Evolutionary conservation across 371 early-diverging fungal genomes (phyloP).

Genomic region (Mucor ambiguus): DNA sequence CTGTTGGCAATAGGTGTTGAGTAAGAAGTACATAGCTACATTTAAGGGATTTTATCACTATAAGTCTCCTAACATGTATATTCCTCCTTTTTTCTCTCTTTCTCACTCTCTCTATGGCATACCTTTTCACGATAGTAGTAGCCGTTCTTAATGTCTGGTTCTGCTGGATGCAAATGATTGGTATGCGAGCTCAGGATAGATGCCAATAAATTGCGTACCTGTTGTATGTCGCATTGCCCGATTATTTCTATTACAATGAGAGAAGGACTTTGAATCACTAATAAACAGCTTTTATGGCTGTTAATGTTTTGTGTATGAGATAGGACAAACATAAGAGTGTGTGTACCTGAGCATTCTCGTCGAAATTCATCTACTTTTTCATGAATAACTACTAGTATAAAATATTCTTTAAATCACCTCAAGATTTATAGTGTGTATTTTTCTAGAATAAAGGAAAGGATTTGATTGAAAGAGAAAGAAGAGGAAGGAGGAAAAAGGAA

Average conservation of each 20-base stretch:
- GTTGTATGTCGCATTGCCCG: conserved; percentile 21
- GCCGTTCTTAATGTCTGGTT: background rate
- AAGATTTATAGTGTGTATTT: background rate
- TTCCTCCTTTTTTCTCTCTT: conserved; percentile 5
- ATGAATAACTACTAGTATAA: conserved; percentile 17
- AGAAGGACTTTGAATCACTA: conserved; percentile 22
- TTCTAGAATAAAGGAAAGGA: background rate
- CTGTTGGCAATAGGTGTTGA: conserved; percentile 18
- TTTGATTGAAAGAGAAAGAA: background rate
- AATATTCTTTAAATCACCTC: background rate
- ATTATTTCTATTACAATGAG: conserved; percentile 15
- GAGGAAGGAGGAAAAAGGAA: background rate
- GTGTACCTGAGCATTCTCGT: conserved; percentile 29
- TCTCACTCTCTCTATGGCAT: background rate
- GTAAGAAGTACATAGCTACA: conserved; percentile 24
- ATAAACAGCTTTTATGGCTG: conserved; percentile 19
- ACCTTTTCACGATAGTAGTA: conserved; percentile 24
- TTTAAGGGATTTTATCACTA: background rate
- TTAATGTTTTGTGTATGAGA: background rate
- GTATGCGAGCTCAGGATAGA: background rate
- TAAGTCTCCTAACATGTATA: conserved; percentile 1
- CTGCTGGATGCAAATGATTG: background rate
- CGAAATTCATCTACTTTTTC: conserved; percentile 33
- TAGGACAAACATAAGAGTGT: background rate
- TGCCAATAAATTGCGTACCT: background rate